These are phyloP conservation scores for Buddleja alternifolia DNA, from an alignment of 257 asterid genomes.

Conservation along the genomic window DNA sequence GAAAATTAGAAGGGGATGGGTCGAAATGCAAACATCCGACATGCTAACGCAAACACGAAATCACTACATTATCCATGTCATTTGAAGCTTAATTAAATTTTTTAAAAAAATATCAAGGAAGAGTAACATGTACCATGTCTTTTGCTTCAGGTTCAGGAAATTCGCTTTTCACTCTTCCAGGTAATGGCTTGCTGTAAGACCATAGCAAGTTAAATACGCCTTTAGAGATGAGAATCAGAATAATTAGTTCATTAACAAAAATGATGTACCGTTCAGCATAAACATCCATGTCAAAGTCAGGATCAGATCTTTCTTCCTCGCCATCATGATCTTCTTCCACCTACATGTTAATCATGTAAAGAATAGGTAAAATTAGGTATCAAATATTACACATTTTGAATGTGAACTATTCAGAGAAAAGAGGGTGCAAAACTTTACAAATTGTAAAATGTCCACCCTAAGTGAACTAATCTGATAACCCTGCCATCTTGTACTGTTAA, in stretches of 20 bases:
- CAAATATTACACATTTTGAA: neutral
- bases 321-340: slow-evolving; percentile 54
- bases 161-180: slow-evolving; percentile 68
- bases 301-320: slow-evolving; percentile 52
- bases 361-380: slow-evolving; percentile 1
- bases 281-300: slow-evolving; percentile 55
- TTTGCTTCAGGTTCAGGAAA: slow-evolving; percentile 67
- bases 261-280: slow-evolving; percentile 49
- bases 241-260: neutral
- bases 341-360: slow-evolving; percentile 34
- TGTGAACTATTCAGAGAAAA: slow-evolving; percentile 2
- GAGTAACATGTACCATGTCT: slow-evolving; percentile 50
- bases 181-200: slow-evolving; percentile 45
- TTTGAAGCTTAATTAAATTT: slow-evolving; percentile 10
- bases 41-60: slow-evolving; percentile 12
- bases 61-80: slow-evolving; percentile 3
- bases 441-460: neutral
- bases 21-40: slow-evolving; percentile 5
- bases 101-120: slow-evolving; percentile 13
- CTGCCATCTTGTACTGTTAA: neutral
- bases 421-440: slow-evolving; percentile 9
- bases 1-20: neutral
- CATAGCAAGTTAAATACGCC: slow-evolving; percentile 24
- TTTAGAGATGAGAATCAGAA: slow-evolving; percentile 6
- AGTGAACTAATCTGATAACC: neutral